Conservation (phyloP, 352 stramenopile genomes). For the Pythium myriotylum region DNA sequence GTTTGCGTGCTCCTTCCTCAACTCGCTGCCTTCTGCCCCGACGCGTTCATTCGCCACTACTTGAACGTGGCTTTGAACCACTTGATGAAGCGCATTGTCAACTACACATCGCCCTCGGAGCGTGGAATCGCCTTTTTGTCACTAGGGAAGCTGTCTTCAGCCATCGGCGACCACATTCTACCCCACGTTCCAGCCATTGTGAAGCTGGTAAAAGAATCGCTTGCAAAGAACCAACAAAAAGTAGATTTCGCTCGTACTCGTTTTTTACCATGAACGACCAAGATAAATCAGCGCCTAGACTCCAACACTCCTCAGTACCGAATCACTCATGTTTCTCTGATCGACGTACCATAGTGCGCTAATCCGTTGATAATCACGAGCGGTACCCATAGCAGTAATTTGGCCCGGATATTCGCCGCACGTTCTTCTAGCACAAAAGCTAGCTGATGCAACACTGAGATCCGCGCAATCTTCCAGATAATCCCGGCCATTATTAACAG, state of each 20-base stretch:
- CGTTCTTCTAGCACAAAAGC: conserved; percentile 9
- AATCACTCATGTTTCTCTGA: too few species aligned
- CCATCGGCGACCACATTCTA: conserved; percentile 88
- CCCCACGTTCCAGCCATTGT: conserved; percentile 84
- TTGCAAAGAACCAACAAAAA: conserved; percentile 59
- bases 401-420: conserved; percentile 5
- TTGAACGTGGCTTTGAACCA: conserved; percentile 81
- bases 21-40: conserved; percentile 91
- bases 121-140: conserved; percentile 90
- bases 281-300: too few species aligned
- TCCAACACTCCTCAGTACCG: too few species aligned
- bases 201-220: conserved; percentile 70
- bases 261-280: too few species aligned
- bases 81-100: conserved; percentile 82
- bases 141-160: conserved; percentile 92
- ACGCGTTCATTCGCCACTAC: conserved; percentile 94
- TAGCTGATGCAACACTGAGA: conserved; percentile 7
- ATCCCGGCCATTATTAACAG: not conserved
- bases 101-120: conserved; percentile 55
- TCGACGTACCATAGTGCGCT: too few species aligned
- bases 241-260: too few species aligned
- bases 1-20: conserved; percentile 92
- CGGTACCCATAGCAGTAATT: conserved; percentile 4
- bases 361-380: too few species aligned
- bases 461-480: not conserved